These are phyloP conservation scores for Polytolypa hystricis DNA, from an alignment of 2,329 filamentous ascomycete species.

Conservation along the genomic window DNA sequence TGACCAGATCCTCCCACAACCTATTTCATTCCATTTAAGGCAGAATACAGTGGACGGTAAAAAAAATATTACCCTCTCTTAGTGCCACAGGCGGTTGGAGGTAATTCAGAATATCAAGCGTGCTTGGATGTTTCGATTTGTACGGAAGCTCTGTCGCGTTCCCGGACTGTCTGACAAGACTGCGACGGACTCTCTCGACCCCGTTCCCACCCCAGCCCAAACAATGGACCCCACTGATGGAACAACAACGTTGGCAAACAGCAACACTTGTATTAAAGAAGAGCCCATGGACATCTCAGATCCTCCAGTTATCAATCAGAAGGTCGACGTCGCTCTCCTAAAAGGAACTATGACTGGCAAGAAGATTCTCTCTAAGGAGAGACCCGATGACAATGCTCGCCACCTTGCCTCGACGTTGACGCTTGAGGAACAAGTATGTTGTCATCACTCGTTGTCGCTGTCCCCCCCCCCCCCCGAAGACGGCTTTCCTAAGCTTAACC, in stretches of 20 bases:
- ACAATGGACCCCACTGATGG: conserved; percentile 2
- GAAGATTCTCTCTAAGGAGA: conserved; percentile 5
- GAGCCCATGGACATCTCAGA: neutral
- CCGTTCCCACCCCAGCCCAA: neutral
- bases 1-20: no score
- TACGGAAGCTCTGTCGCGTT: conserved; percentile 1
- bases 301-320: conserved; percentile 1
- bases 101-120: no score
- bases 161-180: conserved; percentile 3
- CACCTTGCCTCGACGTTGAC: conserved; percentile 6
- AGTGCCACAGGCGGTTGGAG: no score
- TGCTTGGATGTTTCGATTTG: conserved; percentile 3
- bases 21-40: no score
- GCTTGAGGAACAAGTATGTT: conserved; percentile 6
- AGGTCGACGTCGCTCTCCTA: neutral
- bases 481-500: no score
- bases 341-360: conserved; percentile 8
- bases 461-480: no score
- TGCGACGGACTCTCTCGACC: neutral
- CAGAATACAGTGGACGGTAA: no score
- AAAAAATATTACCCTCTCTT: no score
- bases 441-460: neutral
- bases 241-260: neutral
- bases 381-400: conserved; percentile 6
- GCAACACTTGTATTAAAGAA: conserved; percentile 4